Percentiles rank a stretch among this genome's conserved stretches.
Conservation (phyloP, 345 rosid genomes). For the rapeseed (Brassica napus) region Da-Ae NC_063442.1:6902001-6902500, state of each 20-base stretch:
- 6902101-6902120: constrained; percentile 90
- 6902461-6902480: neutral
- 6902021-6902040: neutral
- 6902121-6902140: constrained; percentile 56
- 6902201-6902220: constrained; percentile 96
- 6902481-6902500: neutral
- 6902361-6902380: constrained; percentile 91
- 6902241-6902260: constrained; percentile 93
- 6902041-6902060: constrained; percentile 54
- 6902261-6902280: constrained; percentile 89
- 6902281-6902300: constrained; percentile 10
- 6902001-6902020: neutral
- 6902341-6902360: constrained; percentile 40
- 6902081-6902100: constrained; percentile 98
- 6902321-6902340: neutral
- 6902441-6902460: constrained; percentile 24
- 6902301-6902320: neutral
- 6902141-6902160: neutral
- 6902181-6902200: constrained; percentile 29
- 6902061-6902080: constrained; percentile 99
- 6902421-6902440: constrained; percentile 99
- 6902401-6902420: constrained; percentile 69
- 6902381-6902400: constrained; percentile 71
- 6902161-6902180: neutral
- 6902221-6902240: constrained; percentile 86